These are phyloP conservation scores for Venturia oleaginea DNA, from an alignment of 2,329 filamentous ascomycete species.

Conservation along the genomic window DNA sequence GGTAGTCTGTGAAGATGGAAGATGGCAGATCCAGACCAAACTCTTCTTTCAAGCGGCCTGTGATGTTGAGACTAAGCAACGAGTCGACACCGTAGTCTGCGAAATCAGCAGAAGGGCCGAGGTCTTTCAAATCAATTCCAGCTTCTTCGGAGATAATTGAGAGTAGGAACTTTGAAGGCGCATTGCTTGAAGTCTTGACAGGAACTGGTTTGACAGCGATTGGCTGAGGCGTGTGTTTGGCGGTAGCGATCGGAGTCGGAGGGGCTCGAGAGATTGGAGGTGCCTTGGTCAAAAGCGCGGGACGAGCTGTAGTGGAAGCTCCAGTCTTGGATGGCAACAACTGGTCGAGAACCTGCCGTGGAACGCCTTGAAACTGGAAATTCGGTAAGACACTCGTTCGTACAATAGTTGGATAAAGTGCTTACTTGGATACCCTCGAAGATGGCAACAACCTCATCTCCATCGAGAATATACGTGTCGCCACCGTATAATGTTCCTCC, in stretches of 20 bases:
- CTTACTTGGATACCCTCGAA: conserved; percentile 42
- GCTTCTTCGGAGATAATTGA: conserved; percentile 19
- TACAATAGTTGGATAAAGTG: background rate
- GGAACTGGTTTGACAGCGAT: background rate
- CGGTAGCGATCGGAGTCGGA: background rate
- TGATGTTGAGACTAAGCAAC: conserved; percentile 20
- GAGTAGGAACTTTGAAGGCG: conserved; percentile 41
- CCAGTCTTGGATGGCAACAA: conserved; percentile 50
- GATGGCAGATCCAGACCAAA: conserved; percentile 50
- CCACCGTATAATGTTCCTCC: conserved; percentile 43
- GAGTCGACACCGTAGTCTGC: conserved; percentile 23
- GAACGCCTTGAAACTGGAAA: conserved; percentile 57
- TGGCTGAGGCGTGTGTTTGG: background rate
- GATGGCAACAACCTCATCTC: conserved; percentile 47
- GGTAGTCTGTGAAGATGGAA: conserved; percentile 50
- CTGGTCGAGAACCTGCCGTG: conserved; percentile 56
- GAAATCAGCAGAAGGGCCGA: conserved; percentile 20
- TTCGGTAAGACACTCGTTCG: background rate
- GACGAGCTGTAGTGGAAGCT: conserved; percentile 22
- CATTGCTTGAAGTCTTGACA: background rate
- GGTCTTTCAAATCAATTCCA: conserved; percentile 17
- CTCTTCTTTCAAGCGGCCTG: conserved; percentile 29
- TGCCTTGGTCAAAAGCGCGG: conserved; percentile 12
- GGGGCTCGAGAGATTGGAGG: conserved; percentile 19
- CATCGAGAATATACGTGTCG: conserved; percentile 51